Evolutionary conservation across 306 rosid species (phyloP).

Genomic region (Lathyrus oleraceus): DNA sequence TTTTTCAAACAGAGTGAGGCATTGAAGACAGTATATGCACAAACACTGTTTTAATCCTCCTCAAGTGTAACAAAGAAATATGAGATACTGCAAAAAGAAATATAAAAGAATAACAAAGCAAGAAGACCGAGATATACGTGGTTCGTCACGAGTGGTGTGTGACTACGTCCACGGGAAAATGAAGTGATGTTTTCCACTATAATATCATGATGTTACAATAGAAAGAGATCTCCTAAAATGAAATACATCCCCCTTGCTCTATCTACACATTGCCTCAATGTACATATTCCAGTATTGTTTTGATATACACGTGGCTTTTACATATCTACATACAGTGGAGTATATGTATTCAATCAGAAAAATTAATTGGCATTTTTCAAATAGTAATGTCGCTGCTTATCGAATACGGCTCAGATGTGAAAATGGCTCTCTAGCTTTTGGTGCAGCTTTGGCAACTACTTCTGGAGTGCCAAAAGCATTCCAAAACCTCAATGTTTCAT

Average conservation of each 20-base stretch:
- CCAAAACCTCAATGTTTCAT: conserved; percentile 62
- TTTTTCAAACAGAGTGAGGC: no score
- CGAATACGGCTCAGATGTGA: conserved; percentile 45
- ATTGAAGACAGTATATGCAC: no score
- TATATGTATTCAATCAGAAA: background rate
- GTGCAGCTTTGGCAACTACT: conserved; percentile 44
- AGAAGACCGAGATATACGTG: conserved; percentile 38
- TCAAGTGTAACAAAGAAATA: no score
- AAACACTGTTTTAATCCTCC: no score
- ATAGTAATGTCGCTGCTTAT: background rate
- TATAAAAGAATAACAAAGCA: background rate
- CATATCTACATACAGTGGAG: background rate
- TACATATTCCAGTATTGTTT: background rate
- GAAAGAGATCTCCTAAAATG: background rate
- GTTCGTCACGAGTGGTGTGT: conserved; percentile 38
- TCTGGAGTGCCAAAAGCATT: conserved; percentile 63
- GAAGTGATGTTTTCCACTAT: conserved; percentile 7
- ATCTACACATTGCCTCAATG: background rate
- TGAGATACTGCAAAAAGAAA: no score
- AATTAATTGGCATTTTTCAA: background rate
- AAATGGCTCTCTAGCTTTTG: conserved; percentile 52
- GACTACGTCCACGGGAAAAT: conserved; percentile 47
- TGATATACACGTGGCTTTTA: background rate
- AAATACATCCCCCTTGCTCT: background rate
- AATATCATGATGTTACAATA: conserved; percentile 7